Conservation (phyloP, 169 alveolate genomes). For the Cryptosporidium ubiquitum region DNA sequence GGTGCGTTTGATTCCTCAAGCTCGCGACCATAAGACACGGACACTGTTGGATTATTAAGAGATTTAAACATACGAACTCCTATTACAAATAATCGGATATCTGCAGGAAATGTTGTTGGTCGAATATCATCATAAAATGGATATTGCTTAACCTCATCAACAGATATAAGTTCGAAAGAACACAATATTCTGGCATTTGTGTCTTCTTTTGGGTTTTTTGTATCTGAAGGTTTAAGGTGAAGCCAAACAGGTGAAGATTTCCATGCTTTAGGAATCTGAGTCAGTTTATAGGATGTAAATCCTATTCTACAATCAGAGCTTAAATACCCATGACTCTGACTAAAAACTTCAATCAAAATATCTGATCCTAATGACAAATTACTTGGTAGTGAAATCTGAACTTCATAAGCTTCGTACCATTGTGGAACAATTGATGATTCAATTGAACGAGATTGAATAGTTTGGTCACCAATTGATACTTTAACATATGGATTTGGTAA, state of each 20-base stretch:
- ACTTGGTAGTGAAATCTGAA: constrained; percentile 86
- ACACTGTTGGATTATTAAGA: constrained; percentile 83
- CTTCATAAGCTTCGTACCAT: constrained; percentile 88
- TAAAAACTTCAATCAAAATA: constrained; percentile 82
- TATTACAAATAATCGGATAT: constrained; percentile 83
- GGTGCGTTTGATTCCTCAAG: constrained; percentile 83
- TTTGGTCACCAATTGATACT: constrained; percentile 87
- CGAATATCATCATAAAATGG: constrained; percentile 90
- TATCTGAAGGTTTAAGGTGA: constrained; percentile 79
- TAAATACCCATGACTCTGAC: constrained; percentile 79
- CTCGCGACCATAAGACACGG: constrained; percentile 86
- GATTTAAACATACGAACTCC: constrained; percentile 88
- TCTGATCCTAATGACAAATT: constrained; percentile 88
- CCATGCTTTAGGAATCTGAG: constrained; percentile 89
- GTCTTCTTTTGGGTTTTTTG: constrained; percentile 79
- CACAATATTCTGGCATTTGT: constrained; percentile 85
- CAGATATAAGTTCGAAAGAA: constrained; percentile 88
- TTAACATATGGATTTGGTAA: constrained; percentile 77
- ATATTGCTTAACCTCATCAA: constrained; percentile 79
- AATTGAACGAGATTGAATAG: constrained; percentile 82
- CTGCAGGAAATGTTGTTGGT: constrained; percentile 85
- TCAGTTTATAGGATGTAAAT: constrained; percentile 79
- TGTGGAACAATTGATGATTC: constrained; percentile 86
- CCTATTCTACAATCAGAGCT: constrained; percentile 78
- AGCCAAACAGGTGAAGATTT: constrained; percentile 89